These are phyloP conservation scores for Skeletonema grethae DNA, from an alignment of 108 stramenopile species.

Conservation along the genomic window DNA sequence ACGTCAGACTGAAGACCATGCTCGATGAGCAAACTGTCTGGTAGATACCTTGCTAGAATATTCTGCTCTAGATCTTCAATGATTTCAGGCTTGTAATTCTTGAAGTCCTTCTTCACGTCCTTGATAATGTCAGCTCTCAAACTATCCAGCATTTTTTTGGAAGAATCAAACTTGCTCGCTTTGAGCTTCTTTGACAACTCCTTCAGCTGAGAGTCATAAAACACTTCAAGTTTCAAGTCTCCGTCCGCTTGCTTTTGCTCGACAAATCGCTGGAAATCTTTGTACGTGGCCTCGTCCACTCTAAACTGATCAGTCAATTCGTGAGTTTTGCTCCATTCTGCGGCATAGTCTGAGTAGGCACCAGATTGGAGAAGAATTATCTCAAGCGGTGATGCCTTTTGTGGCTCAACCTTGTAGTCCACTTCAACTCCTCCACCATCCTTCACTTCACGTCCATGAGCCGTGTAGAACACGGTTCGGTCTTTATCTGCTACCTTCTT, in stretches of 20 bases:
- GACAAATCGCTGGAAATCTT: slow-evolving; percentile 77
- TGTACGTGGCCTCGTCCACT: slow-evolving; percentile 76
- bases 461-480: slow-evolving; percentile 73
- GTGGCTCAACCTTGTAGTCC: slow-evolving; percentile 87
- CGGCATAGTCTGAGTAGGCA: slow-evolving; percentile 81
- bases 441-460: slow-evolving; percentile 72
- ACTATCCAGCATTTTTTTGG: slow-evolving; percentile 66
- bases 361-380: slow-evolving; percentile 79
- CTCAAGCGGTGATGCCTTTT: slow-evolving; percentile 84
- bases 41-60: slow-evolving; percentile 81
- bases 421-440: slow-evolving; percentile 95
- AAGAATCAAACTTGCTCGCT: slow-evolving; percentile 67
- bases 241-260: slow-evolving; percentile 62
- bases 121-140: slow-evolving; percentile 68
- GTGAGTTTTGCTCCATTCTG: slow-evolving; percentile 78
- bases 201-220: slow-evolving; percentile 66
- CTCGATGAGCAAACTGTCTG: slow-evolving; percentile 87
- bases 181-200: slow-evolving; percentile 74
- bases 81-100: slow-evolving; percentile 80
- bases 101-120: slow-evolving; percentile 82
- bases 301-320: slow-evolving; percentile 75
- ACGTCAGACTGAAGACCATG: slow-evolving; percentile 59
- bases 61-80: slow-evolving; percentile 82
- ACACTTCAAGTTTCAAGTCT: slow-evolving; percentile 74
- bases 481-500: slow-evolving; percentile 72